These are phyloP conservation scores for Malus sieversii DNA, from an alignment of 306 rosid genomes.

Conservation along the genomic window DNA sequence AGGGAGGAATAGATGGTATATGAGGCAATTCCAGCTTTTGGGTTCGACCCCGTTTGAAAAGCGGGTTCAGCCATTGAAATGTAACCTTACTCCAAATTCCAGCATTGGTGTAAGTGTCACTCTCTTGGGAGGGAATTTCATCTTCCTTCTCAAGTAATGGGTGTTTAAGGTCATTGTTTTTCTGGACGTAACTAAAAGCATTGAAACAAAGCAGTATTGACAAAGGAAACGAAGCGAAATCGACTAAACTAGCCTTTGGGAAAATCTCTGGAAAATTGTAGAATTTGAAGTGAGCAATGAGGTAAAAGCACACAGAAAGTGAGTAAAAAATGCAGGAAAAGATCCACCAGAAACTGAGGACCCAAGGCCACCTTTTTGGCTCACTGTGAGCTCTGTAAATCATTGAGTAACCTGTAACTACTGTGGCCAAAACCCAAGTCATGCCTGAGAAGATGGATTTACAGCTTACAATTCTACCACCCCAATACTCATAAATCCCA, in stretches of 20 bases:
- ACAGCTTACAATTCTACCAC: conserved; percentile 9
- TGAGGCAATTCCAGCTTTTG: conserved; percentile 54
- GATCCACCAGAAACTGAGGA: conserved; percentile 66
- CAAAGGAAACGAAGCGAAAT: conserved; percentile 47
- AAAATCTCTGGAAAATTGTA: conserved; percentile 26
- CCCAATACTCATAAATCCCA: conserved; percentile 29
- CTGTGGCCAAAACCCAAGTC: conserved; percentile 59
- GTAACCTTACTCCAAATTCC: conserved; percentile 64
- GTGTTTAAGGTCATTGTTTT: conserved; percentile 28
- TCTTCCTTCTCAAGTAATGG: conserved; percentile 40
- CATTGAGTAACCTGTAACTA: conserved; percentile 33
- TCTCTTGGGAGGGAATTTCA: conserved; percentile 2
- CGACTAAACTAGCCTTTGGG: conserved; percentile 42
- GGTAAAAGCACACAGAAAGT: conserved; percentile 22
- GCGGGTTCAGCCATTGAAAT: conserved; percentile 73
- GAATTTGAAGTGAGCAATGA: conserved; percentile 20
- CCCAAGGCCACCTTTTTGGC: conserved; percentile 43
- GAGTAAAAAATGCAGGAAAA: conserved; percentile 22
- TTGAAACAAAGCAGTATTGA: conserved; percentile 36
- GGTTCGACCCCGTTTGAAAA: conserved; percentile 52
- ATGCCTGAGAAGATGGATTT: conserved; percentile 27
- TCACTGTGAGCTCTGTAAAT: conserved; percentile 15
- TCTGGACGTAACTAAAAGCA: conserved; percentile 30
- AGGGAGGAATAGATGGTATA: conserved; percentile 59
- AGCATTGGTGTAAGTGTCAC: conserved; percentile 32